Base-by-base conservation (phyloP, 2,329 filamentous ascomycete genomes). In the Calonectria pseudoreteaudii region DNA sequence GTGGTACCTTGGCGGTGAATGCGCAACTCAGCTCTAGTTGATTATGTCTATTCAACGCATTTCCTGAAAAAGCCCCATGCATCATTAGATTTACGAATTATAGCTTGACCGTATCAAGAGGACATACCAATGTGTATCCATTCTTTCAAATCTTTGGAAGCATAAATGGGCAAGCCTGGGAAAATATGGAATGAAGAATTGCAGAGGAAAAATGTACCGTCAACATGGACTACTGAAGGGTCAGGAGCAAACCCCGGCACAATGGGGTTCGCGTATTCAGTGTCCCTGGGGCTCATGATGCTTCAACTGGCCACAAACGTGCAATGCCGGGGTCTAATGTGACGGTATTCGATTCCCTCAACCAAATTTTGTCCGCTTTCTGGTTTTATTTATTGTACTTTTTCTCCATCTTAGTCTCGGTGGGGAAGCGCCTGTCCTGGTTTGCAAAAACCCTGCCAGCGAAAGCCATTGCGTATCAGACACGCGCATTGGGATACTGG, bases 181-280 rank as follows among this genome's bases (percentile, higher is more conserved):
- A 89, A 90, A 4, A 84, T 81, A 67, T 87, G 86, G 76, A 90
- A 90, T 13, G 86, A 88, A 0, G 88, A 89, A 0, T 86, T 87
- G 6, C 85, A 86, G 76, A 87, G 88, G 79, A 88, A 89, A 78
- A 88, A 89, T 9, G 84, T 88, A 28, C 84, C 83, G 67, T 86
- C 77, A 5, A 80, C 74, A n/a, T 85, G 78, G 6, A 80, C 74
- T 18, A 87, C 79, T 66, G 84, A 84, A 1, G 87, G 87, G 76
- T 89, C 87, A 0, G 87, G 85, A 75, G 88, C 85, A 80, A 86
- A 88, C 9, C 88, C 87, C 20, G 87, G 85, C 4, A 89, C 79
- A 16, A 89, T 83, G 0, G 87, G 87, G 77, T 89, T 89, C 20
- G 60, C 11, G 18, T 65, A 65, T 47, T 65, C 60, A 31, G 16